These are phyloP conservation scores for Alternaria tenuissima DNA, from an alignment of 2,329 filamentous ascomycete genomes.

Conservation along the genomic window DNA sequence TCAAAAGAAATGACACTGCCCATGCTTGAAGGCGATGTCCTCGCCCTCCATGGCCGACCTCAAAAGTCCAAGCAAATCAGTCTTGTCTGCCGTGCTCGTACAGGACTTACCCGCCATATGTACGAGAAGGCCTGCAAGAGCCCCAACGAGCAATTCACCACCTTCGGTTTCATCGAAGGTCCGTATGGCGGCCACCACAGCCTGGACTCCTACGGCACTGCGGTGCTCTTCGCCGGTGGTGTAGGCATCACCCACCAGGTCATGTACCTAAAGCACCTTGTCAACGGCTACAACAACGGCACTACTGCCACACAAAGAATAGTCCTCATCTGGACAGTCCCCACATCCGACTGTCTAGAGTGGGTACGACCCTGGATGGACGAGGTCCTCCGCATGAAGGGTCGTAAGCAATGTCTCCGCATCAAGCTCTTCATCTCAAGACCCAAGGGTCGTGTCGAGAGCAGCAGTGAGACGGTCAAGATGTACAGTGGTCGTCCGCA, in stretches of 20 bases:
- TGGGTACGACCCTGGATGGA: slow-evolving; percentile 75
- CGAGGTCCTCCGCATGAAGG: slow-evolving; percentile 66
- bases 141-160: slow-evolving; percentile 67
- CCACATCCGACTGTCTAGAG: slow-evolving; percentile 70
- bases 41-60: slow-evolving; percentile 27
- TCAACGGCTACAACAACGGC: slow-evolving; percentile 72
- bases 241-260: slow-evolving; percentile 84
- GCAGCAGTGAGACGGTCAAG: slow-evolving; percentile 66
- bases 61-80: slow-evolving; percentile 62
- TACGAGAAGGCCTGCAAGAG: slow-evolving; percentile 72
- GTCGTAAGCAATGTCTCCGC: slow-evolving; percentile 65
- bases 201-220: slow-evolving; percentile 78
- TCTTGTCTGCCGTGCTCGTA: slow-evolving; percentile 76
- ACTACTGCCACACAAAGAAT: slow-evolving; percentile 76
- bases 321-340: slow-evolving; percentile 80
- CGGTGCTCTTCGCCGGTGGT: slow-evolving; percentile 80
- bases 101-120: slow-evolving; percentile 75
- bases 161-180: slow-evolving; percentile 75
- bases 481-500: slow-evolving; percentile 69
- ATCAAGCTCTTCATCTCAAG: slow-evolving; percentile 71
- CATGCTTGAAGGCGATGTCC: slow-evolving; percentile 41
- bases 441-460: slow-evolving; percentile 64
- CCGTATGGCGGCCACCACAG: slow-evolving; percentile 77
- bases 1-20: slow-evolving; percentile 48
- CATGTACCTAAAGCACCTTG: slow-evolving; percentile 76